phyloP scores from a whole-genome alignment of 176 grass and related monocot genomes.

The Avena eriantha region DNA sequence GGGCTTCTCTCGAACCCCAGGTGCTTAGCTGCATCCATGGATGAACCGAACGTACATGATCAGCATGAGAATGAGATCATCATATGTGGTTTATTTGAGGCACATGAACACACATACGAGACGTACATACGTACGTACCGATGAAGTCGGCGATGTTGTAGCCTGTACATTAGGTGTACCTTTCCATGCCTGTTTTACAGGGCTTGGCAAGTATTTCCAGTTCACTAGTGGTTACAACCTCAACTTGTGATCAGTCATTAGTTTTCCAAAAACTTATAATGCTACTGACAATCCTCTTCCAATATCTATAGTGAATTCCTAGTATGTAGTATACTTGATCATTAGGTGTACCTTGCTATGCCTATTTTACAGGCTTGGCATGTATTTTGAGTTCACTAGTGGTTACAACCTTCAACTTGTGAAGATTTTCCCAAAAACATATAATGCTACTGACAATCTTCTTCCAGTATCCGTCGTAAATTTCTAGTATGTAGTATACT shows the following conservation, averaged over 20 bases:
- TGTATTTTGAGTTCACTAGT: too few species aligned
- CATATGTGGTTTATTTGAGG: too few species aligned
- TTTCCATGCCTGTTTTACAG: conserved; percentile 20
- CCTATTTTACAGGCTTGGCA: too few species aligned
- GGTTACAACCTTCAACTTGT: too few species aligned
- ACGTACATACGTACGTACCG: conserved; percentile 30
- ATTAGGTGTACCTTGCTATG: too few species aligned
- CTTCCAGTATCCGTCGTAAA: neutral
- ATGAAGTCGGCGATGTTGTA: conserved; percentile 60
- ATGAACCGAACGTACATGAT: neutral
- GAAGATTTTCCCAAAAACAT: too few species aligned
- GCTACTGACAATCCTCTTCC: too few species aligned
- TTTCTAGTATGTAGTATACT: neutral
- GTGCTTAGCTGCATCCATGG: conserved; percentile 17
- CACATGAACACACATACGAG: too few species aligned
- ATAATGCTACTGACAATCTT: neutral
- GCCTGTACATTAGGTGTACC: neutral
- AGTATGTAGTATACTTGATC: too few species aligned
- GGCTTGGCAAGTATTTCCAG: neutral
- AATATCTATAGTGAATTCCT: too few species aligned
- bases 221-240: neutral
- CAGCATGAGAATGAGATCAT: neutral
- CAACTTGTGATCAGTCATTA: too few species aligned
- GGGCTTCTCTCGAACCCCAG: conserved; percentile 58
- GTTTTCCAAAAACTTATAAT: neutral